A percentile compares a stretch with the other conserved stretches of the same genome.
These are phyloP conservation scores for Nannizziopsis barbatae DNA, from an alignment of 2,329 filamentous ascomycete genomes.

Conservation along the genomic window DNA sequence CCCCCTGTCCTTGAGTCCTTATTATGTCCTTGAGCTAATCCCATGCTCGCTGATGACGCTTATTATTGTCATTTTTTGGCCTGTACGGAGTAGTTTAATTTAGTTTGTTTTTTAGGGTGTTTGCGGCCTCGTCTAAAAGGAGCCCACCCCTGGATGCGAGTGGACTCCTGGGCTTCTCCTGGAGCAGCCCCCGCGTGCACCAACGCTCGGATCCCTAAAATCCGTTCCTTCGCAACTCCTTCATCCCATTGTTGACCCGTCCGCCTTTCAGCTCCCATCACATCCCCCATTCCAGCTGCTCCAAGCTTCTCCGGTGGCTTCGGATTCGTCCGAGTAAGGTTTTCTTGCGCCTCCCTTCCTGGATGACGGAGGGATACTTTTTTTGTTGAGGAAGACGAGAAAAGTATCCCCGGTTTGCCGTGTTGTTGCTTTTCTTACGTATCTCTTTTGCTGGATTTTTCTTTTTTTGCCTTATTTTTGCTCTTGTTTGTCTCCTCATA, in stretches of 20 bases:
- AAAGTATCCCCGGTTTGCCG: background rate
- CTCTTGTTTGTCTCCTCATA: background rate
- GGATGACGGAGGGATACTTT: background rate
- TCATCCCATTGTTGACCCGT: background rate
- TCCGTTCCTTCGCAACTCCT: no score
- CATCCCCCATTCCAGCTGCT: background rate
- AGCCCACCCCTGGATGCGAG: no score
- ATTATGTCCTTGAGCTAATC: background rate
- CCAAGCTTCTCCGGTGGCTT: slow-evolving; percentile 3
- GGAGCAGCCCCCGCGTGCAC: background rate
- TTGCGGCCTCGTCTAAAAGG: no score
- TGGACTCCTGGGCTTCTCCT: background rate
- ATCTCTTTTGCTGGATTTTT: background rate
- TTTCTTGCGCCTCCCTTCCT: no score
- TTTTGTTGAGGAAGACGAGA: background rate
- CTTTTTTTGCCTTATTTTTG: background rate
- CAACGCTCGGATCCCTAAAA: slow-evolving; percentile 5
- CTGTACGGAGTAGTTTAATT: no score
- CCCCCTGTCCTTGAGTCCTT: background rate
- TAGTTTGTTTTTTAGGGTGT: no score
- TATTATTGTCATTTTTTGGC: no score
- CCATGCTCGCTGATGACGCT: background rate
- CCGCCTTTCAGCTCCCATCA: background rate
- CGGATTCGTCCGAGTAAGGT: slow-evolving; percentile 1
- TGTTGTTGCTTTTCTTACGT: background rate